Conservation (phyloP, 2,329 filamentous ascomycete genomes). For the Intubia oerlemansii region DNA sequence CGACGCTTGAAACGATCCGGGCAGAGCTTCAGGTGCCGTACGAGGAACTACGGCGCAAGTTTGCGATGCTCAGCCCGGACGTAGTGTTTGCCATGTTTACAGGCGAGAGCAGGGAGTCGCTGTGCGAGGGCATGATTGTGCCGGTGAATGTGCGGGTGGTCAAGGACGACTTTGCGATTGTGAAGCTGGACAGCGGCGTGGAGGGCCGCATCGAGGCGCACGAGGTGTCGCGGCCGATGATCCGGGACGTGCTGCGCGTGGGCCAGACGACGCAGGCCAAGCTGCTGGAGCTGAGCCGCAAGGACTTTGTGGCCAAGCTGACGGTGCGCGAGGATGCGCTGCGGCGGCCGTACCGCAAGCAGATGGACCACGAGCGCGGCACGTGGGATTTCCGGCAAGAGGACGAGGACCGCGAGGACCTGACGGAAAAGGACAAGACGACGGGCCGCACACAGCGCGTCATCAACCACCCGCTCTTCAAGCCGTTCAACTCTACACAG, state of each 20-base stretch:
- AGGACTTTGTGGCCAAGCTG: constrained; percentile 64
- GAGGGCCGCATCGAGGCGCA: constrained; percentile 71
- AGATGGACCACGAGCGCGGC: constrained; percentile 49
- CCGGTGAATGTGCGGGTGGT: constrained; percentile 74
- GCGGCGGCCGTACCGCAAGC: constrained; percentile 47
- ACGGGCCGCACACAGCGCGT: constrained; percentile 79
- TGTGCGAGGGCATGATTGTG: constrained; percentile 80
- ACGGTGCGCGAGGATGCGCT: constrained; percentile 68
- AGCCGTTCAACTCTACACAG: constrained; percentile 75
- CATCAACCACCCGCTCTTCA: constrained; percentile 94
- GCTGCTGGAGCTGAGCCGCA: constrained; percentile 70
- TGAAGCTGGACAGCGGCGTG: constrained; percentile 81
- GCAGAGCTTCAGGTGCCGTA: constrained; percentile 84
- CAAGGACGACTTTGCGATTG: constrained; percentile 82
- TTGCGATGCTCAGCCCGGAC: constrained; percentile 44
- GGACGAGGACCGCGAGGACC: constrained; percentile 56
- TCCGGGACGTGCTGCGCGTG: constrained; percentile 51
- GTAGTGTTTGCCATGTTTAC: constrained; percentile 95
- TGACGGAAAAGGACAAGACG: constrained; percentile 68
- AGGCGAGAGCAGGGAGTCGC: constrained; percentile 67
- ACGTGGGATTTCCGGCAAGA: constrained; percentile 83
- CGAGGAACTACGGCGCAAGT: constrained; percentile 76
- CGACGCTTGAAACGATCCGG: constrained; percentile 87
- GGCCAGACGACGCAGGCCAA: constrained; percentile 81
- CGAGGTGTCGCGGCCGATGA: constrained; percentile 45